phyloP scores from a whole-genome alignment of 2,329 filamentous ascomycete species.

The Epichloe brachyelytri region DNA sequence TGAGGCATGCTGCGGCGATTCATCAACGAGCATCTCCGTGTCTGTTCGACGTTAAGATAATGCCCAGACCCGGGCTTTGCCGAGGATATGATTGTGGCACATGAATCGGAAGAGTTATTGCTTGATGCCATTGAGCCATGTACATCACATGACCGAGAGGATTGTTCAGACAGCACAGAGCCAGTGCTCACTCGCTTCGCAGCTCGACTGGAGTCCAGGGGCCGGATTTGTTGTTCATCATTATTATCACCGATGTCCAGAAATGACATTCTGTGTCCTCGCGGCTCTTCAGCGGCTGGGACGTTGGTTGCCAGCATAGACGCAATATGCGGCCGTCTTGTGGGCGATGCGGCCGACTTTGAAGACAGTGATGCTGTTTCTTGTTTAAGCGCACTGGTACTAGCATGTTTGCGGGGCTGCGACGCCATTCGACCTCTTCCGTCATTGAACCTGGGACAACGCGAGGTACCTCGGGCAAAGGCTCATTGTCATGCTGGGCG shows the following conservation, averaged over 20 bases:
- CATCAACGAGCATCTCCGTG: constrained; percentile 11
- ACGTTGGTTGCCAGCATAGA: background rate
- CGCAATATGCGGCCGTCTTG: constrained; percentile 3
- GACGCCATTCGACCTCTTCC: background rate
- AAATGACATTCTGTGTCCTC: constrained; percentile 5
- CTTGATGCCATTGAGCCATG: constrained; percentile 6
- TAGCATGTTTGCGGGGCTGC: constrained; percentile 2
- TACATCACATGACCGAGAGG: constrained; percentile 10
- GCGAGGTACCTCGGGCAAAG: background rate
- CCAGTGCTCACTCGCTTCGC: constrained; percentile 17
- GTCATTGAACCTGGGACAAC: background rate
- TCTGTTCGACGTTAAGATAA: constrained; percentile 11
- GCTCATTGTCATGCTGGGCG: background rate
- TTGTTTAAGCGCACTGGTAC: constrained; percentile 1
- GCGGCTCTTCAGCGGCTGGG: background rate
- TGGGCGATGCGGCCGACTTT: background rate
- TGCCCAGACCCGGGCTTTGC: background rate
- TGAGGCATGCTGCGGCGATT: constrained; percentile 39
- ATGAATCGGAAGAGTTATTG: constrained; percentile 14
- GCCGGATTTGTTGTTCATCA: background rate
- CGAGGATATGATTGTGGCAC: constrained; percentile 10
- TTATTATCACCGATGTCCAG: background rate
- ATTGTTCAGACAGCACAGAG: constrained; percentile 16
- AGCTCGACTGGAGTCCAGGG: constrained; percentile 9
- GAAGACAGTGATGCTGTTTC: background rate